Conservation (phyloP, 768 basidiomycete genomes). For the Scleroderma citrinum region DNA sequence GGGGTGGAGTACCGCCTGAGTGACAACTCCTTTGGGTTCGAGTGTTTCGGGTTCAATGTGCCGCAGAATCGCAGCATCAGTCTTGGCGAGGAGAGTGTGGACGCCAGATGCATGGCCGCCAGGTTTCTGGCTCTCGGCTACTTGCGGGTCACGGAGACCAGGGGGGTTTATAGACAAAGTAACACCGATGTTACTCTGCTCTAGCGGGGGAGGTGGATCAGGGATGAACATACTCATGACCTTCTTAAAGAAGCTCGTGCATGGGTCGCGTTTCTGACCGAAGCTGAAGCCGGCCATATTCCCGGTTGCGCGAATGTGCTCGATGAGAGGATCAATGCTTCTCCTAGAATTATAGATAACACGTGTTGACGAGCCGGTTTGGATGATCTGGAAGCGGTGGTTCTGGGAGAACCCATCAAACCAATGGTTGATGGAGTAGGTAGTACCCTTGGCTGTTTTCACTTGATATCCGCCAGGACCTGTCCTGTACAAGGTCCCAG, state of each 20-base stretch:
- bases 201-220: neutral
- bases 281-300: constrained; percentile 15
- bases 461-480: constrained; percentile 33
- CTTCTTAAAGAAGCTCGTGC: constrained; percentile 25
- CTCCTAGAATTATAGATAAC: constrained; percentile 32
- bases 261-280: constrained; percentile 30
- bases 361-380: constrained; percentile 16
- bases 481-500: constrained; percentile 34
- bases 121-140: constrained; percentile 10
- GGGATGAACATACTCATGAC: constrained; percentile 26
- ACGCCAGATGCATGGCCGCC: constrained; percentile 22
- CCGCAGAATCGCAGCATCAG: constrained; percentile 24
- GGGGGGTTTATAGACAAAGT: constrained; percentile 27
- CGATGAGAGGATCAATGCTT: constrained; percentile 24
- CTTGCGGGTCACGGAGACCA: constrained; percentile 18
- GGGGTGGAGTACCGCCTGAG: constrained; percentile 26
- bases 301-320: constrained; percentile 23
- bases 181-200: constrained; percentile 21
- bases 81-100: constrained; percentile 27
- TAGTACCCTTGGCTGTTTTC: constrained; percentile 12
- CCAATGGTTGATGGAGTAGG: constrained; percentile 31
- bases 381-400: constrained; percentile 35
- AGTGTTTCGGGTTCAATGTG: constrained; percentile 33
- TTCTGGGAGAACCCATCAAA: constrained; percentile 37
- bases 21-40: constrained; percentile 27